Evolutionary conservation across 495 filamentous ascomycete genomes (phyloP).

Genomic region (Copromyces sp.): DNA sequence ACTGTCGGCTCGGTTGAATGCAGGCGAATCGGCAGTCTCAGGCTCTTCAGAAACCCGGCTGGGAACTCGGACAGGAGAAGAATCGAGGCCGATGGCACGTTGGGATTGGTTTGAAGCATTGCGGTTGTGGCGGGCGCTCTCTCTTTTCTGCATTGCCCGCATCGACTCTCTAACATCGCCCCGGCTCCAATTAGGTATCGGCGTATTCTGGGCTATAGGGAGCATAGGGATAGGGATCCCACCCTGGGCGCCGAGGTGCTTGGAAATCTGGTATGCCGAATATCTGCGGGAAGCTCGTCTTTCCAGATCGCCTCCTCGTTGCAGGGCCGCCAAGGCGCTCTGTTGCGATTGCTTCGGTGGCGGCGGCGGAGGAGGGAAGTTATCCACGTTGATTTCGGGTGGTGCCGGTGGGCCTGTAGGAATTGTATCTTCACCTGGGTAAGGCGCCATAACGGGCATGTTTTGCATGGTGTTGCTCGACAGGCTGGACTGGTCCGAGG

Average conservation of each 20-base stretch:
- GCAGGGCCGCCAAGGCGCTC: constrained; percentile 83
- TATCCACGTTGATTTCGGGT: constrained; percentile 36
- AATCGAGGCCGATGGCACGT: constrained; percentile 34
- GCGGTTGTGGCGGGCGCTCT: constrained; percentile 55
- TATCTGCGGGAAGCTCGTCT: constrained; percentile 86
- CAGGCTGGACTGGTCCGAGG: constrained; percentile 44
- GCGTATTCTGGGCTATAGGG: constrained; percentile 65
- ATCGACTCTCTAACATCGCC: constrained; percentile 84
- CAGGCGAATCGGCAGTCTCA: constrained; percentile 32
- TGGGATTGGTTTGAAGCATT: constrained; percentile 31
- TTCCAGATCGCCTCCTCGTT: constrained; percentile 86
- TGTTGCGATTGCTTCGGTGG: constrained; percentile 73
- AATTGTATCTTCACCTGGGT: constrained; percentile 46
- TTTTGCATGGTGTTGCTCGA: constrained; percentile 62
- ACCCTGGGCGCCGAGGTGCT: constrained; percentile 71
- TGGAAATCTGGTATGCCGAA: constrained; percentile 90
- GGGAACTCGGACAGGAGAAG: constrained; percentile 50
- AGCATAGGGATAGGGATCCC: constrained; percentile 66
- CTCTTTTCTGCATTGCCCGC: constrained; percentile 78
- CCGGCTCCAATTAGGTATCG: constrained; percentile 72
- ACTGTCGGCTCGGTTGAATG: constrained; percentile 28
- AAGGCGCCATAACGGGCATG: constrained; percentile 55
- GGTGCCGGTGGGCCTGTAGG: constrained; percentile 27
- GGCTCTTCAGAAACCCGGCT: constrained; percentile 59
- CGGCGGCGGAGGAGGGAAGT: constrained; percentile 58